Base-by-base conservation (phyloP, 805 yeast genomes). In the Ogataea haglerorum region DNA sequence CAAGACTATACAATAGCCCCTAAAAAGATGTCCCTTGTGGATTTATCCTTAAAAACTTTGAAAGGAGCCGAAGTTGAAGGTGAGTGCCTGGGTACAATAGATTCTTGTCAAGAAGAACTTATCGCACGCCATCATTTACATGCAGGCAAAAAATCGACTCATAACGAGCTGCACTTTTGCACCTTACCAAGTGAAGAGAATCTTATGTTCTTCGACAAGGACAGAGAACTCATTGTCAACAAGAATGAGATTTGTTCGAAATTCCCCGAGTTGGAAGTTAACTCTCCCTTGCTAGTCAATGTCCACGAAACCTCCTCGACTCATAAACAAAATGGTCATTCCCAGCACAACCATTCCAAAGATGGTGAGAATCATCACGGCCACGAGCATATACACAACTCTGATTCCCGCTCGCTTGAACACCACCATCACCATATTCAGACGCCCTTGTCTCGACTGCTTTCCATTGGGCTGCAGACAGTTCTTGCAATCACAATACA, bases 381-480 rank as follows among this genome's bases (percentile, higher is more conserved):
- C 10, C 51, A 53, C 16, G 28, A 35, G 14, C 42, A 47, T 37
- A 38, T 47, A 16, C 48, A 39, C 13, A 44, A 42, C 23, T 38
- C 43, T 15, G 53, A 51, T 25, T 35, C 42, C 12, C 45, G 34
- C 14, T 36, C 52, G 23, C 29, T 16, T 12, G 42, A 46, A 33
- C 63, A 76, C 51, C 95, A 86, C 52, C 95, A 85, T 55, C 96
- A 88, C 59, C 86, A 84, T 54, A 72, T 85, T 15, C 80, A 78
- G 42, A 79, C 95, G 0, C 90, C 93, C 1, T 65, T 82, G 13
- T 82, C 95, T 0, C 73, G 86, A 43, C 64, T 91, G n/a, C 63
- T 91, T 9, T 77, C 95, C 5, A 88, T 91, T 43, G 97, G 96
- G 3, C 60, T 93, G 16, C 97, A 93, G 60, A 91, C 98, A 0